Evolutionary conservation across 441 rosid species (phyloP), one percentile per base, ranked within the genome.

Genomic region (Raphanus hybrid): DNA sequence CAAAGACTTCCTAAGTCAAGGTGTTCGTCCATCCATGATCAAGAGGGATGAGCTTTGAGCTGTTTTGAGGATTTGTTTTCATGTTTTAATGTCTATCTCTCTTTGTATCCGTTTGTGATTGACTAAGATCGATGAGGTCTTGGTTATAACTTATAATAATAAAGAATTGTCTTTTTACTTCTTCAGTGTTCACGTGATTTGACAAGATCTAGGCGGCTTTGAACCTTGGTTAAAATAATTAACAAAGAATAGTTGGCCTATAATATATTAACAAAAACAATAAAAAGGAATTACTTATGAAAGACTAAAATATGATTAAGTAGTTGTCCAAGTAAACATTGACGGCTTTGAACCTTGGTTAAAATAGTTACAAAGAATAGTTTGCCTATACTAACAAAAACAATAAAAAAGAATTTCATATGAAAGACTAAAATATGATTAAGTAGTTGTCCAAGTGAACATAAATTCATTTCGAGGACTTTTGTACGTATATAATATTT

Each of bases 11-110:
- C 23, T 75, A 15, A 29, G 72, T 9, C 0, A 57, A 66, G 78
- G 71, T 7, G 62, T 57, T 65, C 64, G 66, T 27, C 78, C 78
- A 66, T 39, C 78, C 0, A 0, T 5, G 29, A 66, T 66, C 18
- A 66, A 74, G 3, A 75, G 1, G 15, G 78, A 67, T 45, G 78
- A 75, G 62, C 67, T 75, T 59, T 75, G 12, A 75, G 67, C 41
- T 27, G 11, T 27, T 6, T 18, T 16, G 0, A 59, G 60, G 65
- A 60, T 62, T 68, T 16, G 8, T 2, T 27, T 34, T 34, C 8
- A 3, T 16, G 8, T 65, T 39, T 61, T 48, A 11, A 11, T 34
- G 74, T 58, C 8, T 8, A 0, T 59, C 1, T 70, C 20, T 23
- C 12, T 3, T 3, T 9, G 27, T 37, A 35, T 64, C 41, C 5